Percentiles rank a stretch among this genome's conserved stretches.
Conservation (phyloP, 768 basidiomycete genomes). For the Pulveroboletus sp. region DNA sequence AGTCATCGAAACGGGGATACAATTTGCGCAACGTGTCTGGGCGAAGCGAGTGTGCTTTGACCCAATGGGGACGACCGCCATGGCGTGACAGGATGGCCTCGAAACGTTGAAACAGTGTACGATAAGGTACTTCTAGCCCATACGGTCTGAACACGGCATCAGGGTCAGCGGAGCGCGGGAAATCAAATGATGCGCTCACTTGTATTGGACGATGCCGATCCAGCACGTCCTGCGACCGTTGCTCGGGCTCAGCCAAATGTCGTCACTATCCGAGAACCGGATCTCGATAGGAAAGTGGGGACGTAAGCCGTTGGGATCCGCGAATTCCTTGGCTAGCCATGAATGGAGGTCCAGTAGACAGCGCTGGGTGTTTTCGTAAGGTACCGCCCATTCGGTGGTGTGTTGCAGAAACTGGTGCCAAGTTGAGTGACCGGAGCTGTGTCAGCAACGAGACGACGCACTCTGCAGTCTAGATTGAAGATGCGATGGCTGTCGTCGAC, state of each 20-base stretch:
- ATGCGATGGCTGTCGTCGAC: slow-evolving; percentile 80
- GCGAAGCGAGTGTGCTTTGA: slow-evolving; percentile 78
- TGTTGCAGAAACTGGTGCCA: slow-evolving; percentile 77
- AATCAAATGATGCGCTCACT: slow-evolving; percentile 49
- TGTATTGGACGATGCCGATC: slow-evolving; percentile 98
- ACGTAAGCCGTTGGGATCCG: slow-evolving; percentile 69
- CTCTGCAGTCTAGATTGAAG: slow-evolving; percentile 93
- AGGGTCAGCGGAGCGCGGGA: not conserved
- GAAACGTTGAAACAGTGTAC: slow-evolving; percentile 70
- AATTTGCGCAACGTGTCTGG: slow-evolving; percentile 59
- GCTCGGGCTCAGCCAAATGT: slow-evolving; percentile 93
- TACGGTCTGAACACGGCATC: slow-evolving; percentile 62
- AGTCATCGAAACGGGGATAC: slow-evolving; percentile 84
- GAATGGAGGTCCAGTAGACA: slow-evolving; percentile 70
- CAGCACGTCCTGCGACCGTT: slow-evolving; percentile 78
- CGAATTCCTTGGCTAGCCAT: slow-evolving; percentile 69
- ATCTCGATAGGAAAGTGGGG: slow-evolving; percentile 95
- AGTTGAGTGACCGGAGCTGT: slow-evolving; percentile 6
- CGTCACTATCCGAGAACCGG: slow-evolving; percentile 82
- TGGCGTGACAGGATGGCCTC: slow-evolving; percentile 67
- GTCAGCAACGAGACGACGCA: slow-evolving; percentile 39
- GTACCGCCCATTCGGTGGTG: slow-evolving; percentile 95
- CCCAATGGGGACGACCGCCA: slow-evolving; percentile 93
- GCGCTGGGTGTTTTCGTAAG: slow-evolving; percentile 59
- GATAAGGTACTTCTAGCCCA: slow-evolving; percentile 79